Evolutionary conservation across 345 rosid genomes (phyloP), one percentile per base, ranked within the genome.

Genomic region (Salix purpurea): DNA sequence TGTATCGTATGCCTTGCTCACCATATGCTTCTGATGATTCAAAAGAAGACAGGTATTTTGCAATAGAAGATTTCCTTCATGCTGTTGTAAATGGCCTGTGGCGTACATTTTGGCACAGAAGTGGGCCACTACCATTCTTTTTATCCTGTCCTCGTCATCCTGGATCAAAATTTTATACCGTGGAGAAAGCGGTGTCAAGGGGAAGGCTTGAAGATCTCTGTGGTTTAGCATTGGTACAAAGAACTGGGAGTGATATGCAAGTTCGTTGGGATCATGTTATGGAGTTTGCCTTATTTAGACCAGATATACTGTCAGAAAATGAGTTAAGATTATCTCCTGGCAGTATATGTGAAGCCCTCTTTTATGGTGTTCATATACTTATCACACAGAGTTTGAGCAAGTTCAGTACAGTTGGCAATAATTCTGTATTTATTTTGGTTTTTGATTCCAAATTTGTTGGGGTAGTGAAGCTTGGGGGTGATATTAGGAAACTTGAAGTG

Each of bases 41-140:
- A 34, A 78, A 72, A 76, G 89, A 84, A 79, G 90, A 87, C 8
- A 84, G 70, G 78, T 87, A 81, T 82, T 76, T 83, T 70, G 89
- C 91, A 56, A 18, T 88, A 40, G 90, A 90, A 80, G 93, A 88
- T 74, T 90, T 90, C 70, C 85, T 88, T 67, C 90, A 87, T 72
- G 85, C 89, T 66, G 67, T 83, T 61, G 73, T 82, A 54, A 79
- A 69, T 67, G 87, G 91, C 30, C 76, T 90, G 68, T 90, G 94
- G 94, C 90, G 82, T 68, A 87, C 90, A 44, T 90, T 90, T 86
- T 90, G 91, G 94, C 87, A 15, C 80, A 86, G 79, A 82, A 82
- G 86, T 34, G 84, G 86, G 50, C 86, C 89, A 3, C 37, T 83
- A 74, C 94, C 91, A 7, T 87, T 84, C 78, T 76, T 77, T 76